These are phyloP conservation scores for Lactarius hengduanensis DNA, from an alignment of 768 basidiomycete species.

Conservation along the genomic window DNA sequence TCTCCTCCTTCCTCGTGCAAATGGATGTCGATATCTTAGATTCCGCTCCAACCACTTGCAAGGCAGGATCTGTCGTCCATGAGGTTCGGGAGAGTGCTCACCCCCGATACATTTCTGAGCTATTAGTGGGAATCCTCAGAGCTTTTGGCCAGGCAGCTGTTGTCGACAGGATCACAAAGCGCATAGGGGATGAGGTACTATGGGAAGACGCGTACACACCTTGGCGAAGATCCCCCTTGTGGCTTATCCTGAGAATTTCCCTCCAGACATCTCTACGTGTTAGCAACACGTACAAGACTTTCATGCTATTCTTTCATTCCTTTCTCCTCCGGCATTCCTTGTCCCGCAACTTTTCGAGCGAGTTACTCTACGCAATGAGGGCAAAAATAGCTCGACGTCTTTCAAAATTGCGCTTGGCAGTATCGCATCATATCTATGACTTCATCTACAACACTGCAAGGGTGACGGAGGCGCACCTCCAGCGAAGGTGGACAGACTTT, in stretches of 20 bases:
- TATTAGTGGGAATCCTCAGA: constrained; percentile 48
- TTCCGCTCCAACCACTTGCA: constrained; percentile 38
- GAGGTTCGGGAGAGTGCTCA: constrained; percentile 44
- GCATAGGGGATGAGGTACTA: constrained; percentile 47
- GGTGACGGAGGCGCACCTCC: constrained; percentile 6
- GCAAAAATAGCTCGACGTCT: constrained; percentile 32
- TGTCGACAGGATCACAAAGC: constrained; percentile 40
- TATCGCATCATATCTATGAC: constrained; percentile 12
- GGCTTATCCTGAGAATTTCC: constrained; percentile 49
- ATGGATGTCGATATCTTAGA: constrained; percentile 40
- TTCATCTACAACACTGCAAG: neutral
- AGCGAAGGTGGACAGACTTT: constrained; percentile 8
- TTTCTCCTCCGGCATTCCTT: constrained; percentile 27
- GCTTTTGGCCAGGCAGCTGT: constrained; percentile 38
- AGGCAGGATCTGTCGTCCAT: constrained; percentile 30
- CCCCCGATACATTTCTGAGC: constrained; percentile 49
- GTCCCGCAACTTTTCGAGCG: constrained; percentile 31
- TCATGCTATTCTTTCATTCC: constrained; percentile 43
- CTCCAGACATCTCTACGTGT: constrained; percentile 35
- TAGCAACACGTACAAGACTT: constrained; percentile 43
- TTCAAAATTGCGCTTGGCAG: constrained; percentile 20
- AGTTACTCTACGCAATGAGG: constrained; percentile 35
- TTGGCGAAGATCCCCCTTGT: constrained; percentile 52
- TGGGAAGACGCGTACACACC: constrained; percentile 41
- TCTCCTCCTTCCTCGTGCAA: constrained; percentile 41